phyloP scores from a whole-genome alignment of 2,329 filamentous ascomycete genomes.

The Diplodia intermedia region DNA sequence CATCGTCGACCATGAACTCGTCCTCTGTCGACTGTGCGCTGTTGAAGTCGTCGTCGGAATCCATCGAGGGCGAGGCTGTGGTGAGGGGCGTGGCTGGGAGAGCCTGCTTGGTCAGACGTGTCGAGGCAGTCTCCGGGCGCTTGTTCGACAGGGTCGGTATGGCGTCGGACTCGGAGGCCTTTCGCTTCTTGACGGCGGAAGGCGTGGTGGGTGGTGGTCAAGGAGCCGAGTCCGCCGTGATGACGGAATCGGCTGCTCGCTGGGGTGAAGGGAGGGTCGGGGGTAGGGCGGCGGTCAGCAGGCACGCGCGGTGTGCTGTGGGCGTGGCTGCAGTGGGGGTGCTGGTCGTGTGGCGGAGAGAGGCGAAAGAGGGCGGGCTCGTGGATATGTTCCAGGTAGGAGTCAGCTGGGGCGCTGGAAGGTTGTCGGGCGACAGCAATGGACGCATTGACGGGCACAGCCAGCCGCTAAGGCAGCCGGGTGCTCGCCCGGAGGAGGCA shows the following conservation, averaged over 20 bases:
- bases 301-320: conserved; percentile 4
- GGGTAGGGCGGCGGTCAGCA: conserved; percentile 12
- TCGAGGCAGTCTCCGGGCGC: conserved; percentile 37
- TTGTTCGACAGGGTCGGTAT: conserved; percentile 44
- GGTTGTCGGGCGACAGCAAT: conserved; percentile 26
- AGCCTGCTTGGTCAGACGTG: conserved; percentile 27
- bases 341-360: conserved; percentile 17
- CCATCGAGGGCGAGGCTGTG: conserved; percentile 68
- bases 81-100: conserved; percentile 46
- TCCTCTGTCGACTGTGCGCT: conserved; percentile 81
- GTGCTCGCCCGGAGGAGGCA: conserved; percentile 20
- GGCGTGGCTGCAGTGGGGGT: conserved; percentile 17
- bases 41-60: conserved; percentile 95
- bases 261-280: conserved; percentile 22
- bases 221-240: conserved; percentile 47
- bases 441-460: conserved; percentile 23
- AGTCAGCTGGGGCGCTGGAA: conserved; percentile 28
- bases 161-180: conserved; percentile 47
- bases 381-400: conserved; percentile 22
- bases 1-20: conserved; percentile 75
- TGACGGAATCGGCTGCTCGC: conserved; percentile 48
- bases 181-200: conserved; percentile 48
- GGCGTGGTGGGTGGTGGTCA: conserved; percentile 46
- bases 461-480: conserved; percentile 12
- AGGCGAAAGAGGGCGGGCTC: conserved; percentile 10